phyloP scores from a whole-genome alignment of 371 early-diverging fungal genomes.

The Choanephora cucurbitarum region DNA sequence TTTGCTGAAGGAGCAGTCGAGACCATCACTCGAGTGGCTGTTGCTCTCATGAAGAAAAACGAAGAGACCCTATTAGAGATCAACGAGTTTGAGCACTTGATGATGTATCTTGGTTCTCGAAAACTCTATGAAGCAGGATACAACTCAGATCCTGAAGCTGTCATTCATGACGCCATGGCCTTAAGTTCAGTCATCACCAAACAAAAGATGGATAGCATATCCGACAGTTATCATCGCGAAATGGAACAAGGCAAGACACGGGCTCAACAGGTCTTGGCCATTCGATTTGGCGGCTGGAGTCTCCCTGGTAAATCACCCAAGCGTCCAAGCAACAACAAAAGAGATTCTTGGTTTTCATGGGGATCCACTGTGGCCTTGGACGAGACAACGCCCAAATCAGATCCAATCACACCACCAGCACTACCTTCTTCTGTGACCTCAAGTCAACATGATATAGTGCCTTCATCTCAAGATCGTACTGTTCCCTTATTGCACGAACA shows the following conservation, averaged over 20 bases:
- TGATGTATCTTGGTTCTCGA: slow-evolving; percentile 77
- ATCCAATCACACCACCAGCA: not conserved
- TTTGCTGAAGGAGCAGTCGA: slow-evolving; percentile 88
- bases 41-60: slow-evolving; percentile 86
- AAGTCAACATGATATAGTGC: slow-evolving; percentile 2
- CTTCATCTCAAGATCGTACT: slow-evolving; percentile 16
- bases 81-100: slow-evolving; percentile 82
- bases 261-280: slow-evolving; percentile 52
- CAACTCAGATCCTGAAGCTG: slow-evolving; percentile 60
- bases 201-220: slow-evolving; percentile 72
- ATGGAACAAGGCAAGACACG: slow-evolving; percentile 59
- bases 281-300: slow-evolving; percentile 38
- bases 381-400: not conserved
- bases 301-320: slow-evolving; percentile 6
- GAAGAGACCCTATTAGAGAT: slow-evolving; percentile 69
- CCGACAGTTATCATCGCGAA: slow-evolving; percentile 59
- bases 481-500: slow-evolving; percentile 49
- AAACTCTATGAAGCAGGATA: slow-evolving; percentile 78
- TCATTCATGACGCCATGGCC: slow-evolving; percentile 78
- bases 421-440: slow-evolving; percentile 5
- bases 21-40: slow-evolving; percentile 83
- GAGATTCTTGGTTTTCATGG: slow-evolving; percentile 40
- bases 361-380: slow-evolving; percentile 9
- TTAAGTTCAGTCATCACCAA: slow-evolving; percentile 71
- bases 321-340: slow-evolving; percentile 9